Evolutionary conservation across 176 grass and related monocot species (phyloP).

Genomic region (Zizania latifolia): DNA sequence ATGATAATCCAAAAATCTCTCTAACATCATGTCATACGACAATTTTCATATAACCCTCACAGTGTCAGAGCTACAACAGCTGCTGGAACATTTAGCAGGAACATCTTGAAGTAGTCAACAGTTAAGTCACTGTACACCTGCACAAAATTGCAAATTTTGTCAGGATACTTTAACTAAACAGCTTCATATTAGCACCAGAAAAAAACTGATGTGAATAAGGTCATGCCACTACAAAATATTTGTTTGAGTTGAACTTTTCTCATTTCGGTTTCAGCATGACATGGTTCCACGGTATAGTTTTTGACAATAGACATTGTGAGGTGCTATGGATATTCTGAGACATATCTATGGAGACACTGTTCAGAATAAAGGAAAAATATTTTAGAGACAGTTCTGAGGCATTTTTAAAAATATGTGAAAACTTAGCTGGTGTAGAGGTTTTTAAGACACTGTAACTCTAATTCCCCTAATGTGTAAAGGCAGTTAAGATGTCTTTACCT

Average conservation of each 20-base stretch:
- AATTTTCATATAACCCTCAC: constrained; percentile 44
- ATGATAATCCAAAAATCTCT: background rate
- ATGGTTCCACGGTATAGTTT: background rate
- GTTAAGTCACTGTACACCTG: constrained; percentile 89
- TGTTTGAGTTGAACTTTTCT: background rate
- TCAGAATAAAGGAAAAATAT: too few relatives aligned
- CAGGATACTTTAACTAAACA: background rate
- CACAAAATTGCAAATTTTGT: constrained; percentile 6
- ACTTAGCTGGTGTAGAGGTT: too few relatives aligned
- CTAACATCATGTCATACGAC: background rate
- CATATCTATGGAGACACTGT: background rate
- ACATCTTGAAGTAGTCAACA: constrained; percentile 90
- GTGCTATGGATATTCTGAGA: background rate
- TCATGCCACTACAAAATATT: background rate
- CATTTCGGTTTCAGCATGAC: background rate
- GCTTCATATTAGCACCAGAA: background rate
- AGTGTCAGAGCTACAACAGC: constrained; percentile 64
- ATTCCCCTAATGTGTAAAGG: too few relatives aligned
- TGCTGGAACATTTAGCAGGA: constrained; percentile 80
- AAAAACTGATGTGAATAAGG: background rate
- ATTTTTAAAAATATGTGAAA: too few relatives aligned
- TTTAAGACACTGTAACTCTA: too few relatives aligned
- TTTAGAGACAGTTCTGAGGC: too few relatives aligned
- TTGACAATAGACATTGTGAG: background rate
- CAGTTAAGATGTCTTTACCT: too few relatives aligned